These are phyloP conservation scores for Cyberlindnera americana DNA, from an alignment of 805 yeast genomes.

Conservation along the genomic window DNA sequence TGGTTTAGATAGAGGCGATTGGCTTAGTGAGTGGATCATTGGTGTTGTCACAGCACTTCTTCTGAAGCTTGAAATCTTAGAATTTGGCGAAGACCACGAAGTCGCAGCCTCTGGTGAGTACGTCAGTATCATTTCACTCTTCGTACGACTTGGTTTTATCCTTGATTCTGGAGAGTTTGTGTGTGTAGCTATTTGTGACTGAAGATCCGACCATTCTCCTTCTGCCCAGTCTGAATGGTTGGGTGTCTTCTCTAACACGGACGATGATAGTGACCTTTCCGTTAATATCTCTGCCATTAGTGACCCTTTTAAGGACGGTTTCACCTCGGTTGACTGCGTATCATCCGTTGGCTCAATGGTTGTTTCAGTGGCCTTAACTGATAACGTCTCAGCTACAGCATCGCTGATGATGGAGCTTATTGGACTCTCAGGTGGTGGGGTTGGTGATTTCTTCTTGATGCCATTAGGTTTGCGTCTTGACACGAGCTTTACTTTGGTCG, in stretches of 20 bases:
- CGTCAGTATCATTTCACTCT: constrained; percentile 2
- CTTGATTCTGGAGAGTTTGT: constrained; percentile 5
- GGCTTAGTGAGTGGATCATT: constrained; percentile 17
- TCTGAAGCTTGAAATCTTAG: constrained; percentile 28
- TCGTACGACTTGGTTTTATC: background rate
- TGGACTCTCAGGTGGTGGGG: background rate
- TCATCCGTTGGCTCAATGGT: background rate
- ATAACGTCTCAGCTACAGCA: too few species aligned
- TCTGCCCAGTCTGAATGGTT: constrained; percentile 4
- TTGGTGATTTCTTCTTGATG: constrained; percentile 7
- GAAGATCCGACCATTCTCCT: constrained; percentile 14
- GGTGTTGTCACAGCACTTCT: constrained; percentile 17
- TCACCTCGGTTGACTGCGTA: background rate
- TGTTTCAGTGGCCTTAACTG: background rate
- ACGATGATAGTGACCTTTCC: background rate
- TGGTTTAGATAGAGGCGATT: constrained; percentile 24
- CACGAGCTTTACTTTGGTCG: constrained; percentile 24
- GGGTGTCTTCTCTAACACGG: background rate
- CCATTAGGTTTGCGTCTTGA: constrained; percentile 14
- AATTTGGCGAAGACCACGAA: constrained; percentile 25
- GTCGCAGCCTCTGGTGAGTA: constrained; percentile 11
- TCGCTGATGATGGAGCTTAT: too few species aligned
- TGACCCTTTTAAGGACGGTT: background rate
- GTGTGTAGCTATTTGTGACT: constrained; percentile 8
- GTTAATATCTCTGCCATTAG: background rate